Evolutionary conservation across 78 protist species (phyloP), one percentile per base, ranked within the genome.

Genomic region (Chrysochromulina parva): DNA sequence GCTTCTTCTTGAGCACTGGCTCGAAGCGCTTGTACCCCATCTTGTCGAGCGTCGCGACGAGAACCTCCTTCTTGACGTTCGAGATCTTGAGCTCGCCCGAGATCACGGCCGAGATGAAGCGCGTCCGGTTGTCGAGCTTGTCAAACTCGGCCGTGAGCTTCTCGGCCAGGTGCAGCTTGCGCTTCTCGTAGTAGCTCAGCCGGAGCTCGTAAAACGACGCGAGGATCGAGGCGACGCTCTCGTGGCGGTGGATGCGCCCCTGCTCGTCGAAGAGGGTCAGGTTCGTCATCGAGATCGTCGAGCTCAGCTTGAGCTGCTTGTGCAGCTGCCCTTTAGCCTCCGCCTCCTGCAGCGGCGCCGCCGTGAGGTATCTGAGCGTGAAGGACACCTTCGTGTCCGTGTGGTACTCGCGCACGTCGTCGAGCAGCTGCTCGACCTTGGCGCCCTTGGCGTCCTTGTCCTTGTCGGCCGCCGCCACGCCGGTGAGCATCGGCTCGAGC

Each of bases 321-420:
- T 52, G 16, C 54, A 93, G 91, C 38, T 38, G 38, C 48, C 92
- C 97, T 2, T 2, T 85, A 55, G 20, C 82, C 82, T 59, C 58
- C 92, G 93, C 85, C 55, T 28, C 59, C 73, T 14, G 22, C 69
- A 55, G 24, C 24, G n/a, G 13, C 81, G 4, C 90, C 38, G 66
- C 92, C 48, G 24, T 1, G 71, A 62, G 3, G 88, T 67, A 19
- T 52, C 19, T 19, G 57, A 93, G 52, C 20, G 66, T 85, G 88
- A 95, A 92, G 90, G 86, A 65, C 17, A 95, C 97, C 24, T 93
- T 92, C 53, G 95, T 92, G 93, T 97, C 98, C 11, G 98, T 95
- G 96, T 97, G 96, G 89, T 97, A 24, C 93, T 97, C 98, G 47
- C 67, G 87, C 94, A 85, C 93, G 89, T 93, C 97, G 91, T 86